These are phyloP conservation scores for Angomonas deanei DNA, from an alignment of 208 protist genomes.

Conservation along the genomic window DNA sequence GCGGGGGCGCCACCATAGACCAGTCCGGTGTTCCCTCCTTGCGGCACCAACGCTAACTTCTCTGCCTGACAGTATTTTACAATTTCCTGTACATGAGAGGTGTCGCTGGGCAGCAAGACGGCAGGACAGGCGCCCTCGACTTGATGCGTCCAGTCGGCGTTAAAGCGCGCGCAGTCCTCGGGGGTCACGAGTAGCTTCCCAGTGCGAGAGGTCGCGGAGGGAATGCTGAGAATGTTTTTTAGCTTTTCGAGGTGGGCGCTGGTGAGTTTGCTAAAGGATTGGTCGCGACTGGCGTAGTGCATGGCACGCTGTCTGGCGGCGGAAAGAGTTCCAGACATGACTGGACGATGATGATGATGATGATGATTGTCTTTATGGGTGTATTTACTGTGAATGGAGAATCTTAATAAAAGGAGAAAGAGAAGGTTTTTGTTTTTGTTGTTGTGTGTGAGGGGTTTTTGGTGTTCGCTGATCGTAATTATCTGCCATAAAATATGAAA, in stretches of 20 bases:
- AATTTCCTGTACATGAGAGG: conserved; percentile 62
- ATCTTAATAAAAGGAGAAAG: no score
- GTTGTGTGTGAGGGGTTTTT: no score
- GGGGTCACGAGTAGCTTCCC: conserved; percentile 45
- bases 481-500: no score
- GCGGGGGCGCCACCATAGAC: conserved; percentile 91
- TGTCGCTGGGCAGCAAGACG: conserved; percentile 55
- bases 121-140: conserved; percentile 39
- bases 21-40: conserved; percentile 96
- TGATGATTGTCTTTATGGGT: no score
- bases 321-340: conserved; percentile 15
- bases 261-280: conserved; percentile 37
- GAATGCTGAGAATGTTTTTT: conserved; percentile 33
- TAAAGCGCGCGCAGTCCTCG: conserved; percentile 44
- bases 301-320: conserved; percentile 38
- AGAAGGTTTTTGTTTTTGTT: no score
- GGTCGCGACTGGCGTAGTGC: conserved; percentile 58
- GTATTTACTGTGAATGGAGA: no score
- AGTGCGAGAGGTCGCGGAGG: conserved; percentile 24
- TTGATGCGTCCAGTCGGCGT: conserved; percentile 68
- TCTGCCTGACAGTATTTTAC: conserved; percentile 90
- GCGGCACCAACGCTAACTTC: conserved; percentile 91
- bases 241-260: conserved; percentile 46
- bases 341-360: conserved; percentile 6
- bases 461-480: no score